These are phyloP conservation scores for Yamadazyma diospyri DNA, from an alignment of 1,139 yeast species.

Conservation along the genomic window DNA sequence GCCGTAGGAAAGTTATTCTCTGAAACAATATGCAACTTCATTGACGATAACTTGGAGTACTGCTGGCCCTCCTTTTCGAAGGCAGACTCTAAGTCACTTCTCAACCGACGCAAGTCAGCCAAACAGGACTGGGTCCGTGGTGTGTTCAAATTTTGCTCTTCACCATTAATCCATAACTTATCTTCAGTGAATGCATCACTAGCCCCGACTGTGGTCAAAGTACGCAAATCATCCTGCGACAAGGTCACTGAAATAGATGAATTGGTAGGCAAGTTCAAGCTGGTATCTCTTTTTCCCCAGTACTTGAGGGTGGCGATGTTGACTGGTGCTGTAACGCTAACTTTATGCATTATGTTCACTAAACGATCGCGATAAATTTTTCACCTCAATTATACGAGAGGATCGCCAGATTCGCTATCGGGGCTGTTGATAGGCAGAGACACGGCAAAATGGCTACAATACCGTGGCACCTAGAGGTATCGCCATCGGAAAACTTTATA, in stretches of 20 bases:
- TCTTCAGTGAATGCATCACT: slow-evolving; percentile 56
- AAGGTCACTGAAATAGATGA: slow-evolving; percentile 92
- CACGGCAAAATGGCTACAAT: too few species aligned
- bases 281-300: slow-evolving; percentile 96
- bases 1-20: slow-evolving; percentile 99
- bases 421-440: not conserved
- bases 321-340: slow-evolving; percentile 94
- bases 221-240: slow-evolving; percentile 83
- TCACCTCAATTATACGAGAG: not conserved
- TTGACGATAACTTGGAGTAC: slow-evolving; percentile 60
- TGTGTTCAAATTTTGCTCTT: slow-evolving; percentile 58
- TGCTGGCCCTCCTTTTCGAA: slow-evolving; percentile 47
- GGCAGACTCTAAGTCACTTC: slow-evolving; percentile 49
- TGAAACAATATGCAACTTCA: slow-evolving; percentile 76
- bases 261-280: slow-evolving; percentile 88
- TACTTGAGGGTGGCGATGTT: slow-evolving; percentile 95
- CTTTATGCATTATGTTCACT: slow-evolving; percentile 36
- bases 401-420: too few species aligned
- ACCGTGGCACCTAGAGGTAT: too few species aligned
- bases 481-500: too few species aligned
- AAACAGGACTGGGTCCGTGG: slow-evolving; percentile 81
- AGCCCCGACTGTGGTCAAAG: slow-evolving; percentile 85
- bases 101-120: slow-evolving; percentile 64
- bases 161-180: slow-evolving; percentile 79
- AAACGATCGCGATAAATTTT: slow-evolving; percentile 4